These are phyloP conservation scores for Saccharomyces hybrid DNA, from an alignment of 1,139 yeast genomes.

Conservation along the genomic window DNA sequence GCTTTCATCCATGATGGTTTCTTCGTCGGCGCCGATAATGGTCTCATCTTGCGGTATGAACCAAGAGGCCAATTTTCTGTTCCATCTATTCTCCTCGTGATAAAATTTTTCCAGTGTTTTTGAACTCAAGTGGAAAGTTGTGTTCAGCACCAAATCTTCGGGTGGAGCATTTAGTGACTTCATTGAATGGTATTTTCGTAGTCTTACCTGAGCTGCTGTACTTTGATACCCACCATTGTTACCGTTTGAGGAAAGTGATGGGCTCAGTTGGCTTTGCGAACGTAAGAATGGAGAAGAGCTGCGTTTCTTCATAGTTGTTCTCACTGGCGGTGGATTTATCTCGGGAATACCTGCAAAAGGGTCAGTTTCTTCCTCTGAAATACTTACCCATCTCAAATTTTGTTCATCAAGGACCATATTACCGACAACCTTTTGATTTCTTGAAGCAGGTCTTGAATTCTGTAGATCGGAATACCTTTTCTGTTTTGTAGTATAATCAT, in stretches of 20 bases:
- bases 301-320: constrained; percentile 6
- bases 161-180: constrained; percentile 2
- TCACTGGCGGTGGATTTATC: constrained; percentile 8
- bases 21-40: constrained; percentile 6
- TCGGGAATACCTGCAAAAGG: constrained; percentile 31
- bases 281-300: constrained; percentile 19
- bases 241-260: background rate
- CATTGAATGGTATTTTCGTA: constrained; percentile 17
- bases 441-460: constrained; percentile 2
- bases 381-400: constrained; percentile 44
- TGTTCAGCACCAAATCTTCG: constrained; percentile 5
- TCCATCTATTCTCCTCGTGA: constrained; percentile 32
- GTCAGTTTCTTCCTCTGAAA: constrained; percentile 34
- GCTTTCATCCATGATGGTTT: constrained; percentile 7
- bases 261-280: constrained; percentile 18
- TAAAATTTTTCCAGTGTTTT: constrained; percentile 26
- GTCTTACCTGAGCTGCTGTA: constrained; percentile 8
- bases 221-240: constrained; percentile 1
- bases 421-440: constrained; percentile 32
- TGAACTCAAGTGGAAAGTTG: constrained; percentile 21
- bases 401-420: constrained; percentile 53
- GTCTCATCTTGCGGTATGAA: constrained; percentile 18
- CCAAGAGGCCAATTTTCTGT: constrained; percentile 29
- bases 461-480: background rate
- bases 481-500: constrained; percentile 1